These are phyloP conservation scores for Torulaspora franciscae DNA, from an alignment of 805 yeast genomes.

Conservation along the genomic window DNA sequence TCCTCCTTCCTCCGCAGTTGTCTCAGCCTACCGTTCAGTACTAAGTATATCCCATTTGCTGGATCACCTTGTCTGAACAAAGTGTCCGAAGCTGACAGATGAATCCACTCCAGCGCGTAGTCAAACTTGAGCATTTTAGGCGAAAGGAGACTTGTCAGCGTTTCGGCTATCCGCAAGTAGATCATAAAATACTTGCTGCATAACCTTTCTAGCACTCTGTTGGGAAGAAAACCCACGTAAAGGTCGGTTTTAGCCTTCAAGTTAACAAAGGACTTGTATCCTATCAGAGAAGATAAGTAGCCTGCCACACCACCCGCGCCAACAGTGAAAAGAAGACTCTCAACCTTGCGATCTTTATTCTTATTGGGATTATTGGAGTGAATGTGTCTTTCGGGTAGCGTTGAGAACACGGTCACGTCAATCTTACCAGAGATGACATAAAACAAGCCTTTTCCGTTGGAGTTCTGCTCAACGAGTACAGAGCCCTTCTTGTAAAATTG, in stretches of 20 bases:
- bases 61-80: conserved; percentile 76
- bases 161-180: conserved; percentile 71
- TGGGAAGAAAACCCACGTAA: conserved; percentile 69
- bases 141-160: conserved; percentile 62
- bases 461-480: conserved; percentile 57
- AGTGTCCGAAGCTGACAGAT: conserved; percentile 77
- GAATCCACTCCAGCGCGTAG: conserved; percentile 93
- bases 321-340: conserved; percentile 48
- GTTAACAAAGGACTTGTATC: conserved; percentile 71
- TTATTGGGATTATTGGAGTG: neutral
- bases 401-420: conserved; percentile 43
- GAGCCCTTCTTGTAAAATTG: conserved; percentile 49
- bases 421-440: conserved; percentile 76
- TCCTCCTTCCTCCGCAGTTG: conserved; percentile 39
- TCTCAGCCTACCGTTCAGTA: conserved; percentile 81
- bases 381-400: neutral
- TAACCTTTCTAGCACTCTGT: conserved; percentile 54
- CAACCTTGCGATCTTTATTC: conserved; percentile 4
- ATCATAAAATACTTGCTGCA: conserved; percentile 73
- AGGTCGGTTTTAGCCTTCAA: conserved; percentile 56
- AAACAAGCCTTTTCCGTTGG: conserved; percentile 66
- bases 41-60: conserved; percentile 88
- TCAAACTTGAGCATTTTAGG: conserved; percentile 68
- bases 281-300: conserved; percentile 72
- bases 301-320: conserved; percentile 83